A percentile compares a stretch with the other conserved stretches of the same genome.
Evolutionary conservation across 2,329 filamentous ascomycete species (phyloP).

Genomic region (Penicillium olsonii): DNA sequence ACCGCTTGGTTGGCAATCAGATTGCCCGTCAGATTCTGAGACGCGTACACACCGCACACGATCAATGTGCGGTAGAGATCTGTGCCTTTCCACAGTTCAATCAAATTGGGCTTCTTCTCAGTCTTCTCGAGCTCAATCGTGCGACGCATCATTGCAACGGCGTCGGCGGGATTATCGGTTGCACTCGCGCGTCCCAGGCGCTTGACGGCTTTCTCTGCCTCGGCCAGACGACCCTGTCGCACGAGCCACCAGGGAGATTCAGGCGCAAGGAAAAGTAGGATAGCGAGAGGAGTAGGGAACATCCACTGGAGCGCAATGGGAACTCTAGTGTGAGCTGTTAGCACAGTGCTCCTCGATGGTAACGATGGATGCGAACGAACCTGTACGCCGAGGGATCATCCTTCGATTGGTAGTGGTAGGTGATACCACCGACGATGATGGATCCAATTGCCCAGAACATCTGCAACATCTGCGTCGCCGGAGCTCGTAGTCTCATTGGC

Average conservation of each 20-base stretch:
- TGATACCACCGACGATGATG: constrained; percentile 62
- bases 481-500: constrained; percentile 58
- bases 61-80: constrained; percentile 58
- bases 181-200: constrained; percentile 51
- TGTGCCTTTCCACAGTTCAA: constrained; percentile 58
- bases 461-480: constrained; percentile 63
- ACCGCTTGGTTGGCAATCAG: constrained; percentile 64
- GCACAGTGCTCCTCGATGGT: constrained; percentile 25
- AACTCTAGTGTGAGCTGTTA: constrained; percentile 45
- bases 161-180: constrained; percentile 43
- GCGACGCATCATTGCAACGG: constrained; percentile 62
- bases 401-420: constrained; percentile 54
- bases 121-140: constrained; percentile 57
- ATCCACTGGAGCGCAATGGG: constrained; percentile 62
- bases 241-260: constrained; percentile 57
- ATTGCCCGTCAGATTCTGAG: constrained; percentile 63
- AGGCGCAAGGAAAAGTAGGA: constrained; percentile 55
- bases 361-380: constrained; percentile 37
- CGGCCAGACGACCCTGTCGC: constrained; percentile 49
- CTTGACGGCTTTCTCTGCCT: constrained; percentile 49
- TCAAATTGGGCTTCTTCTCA: constrained; percentile 48
- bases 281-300: constrained; percentile 57
- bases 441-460: constrained; percentile 66
- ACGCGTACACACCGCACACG: constrained; percentile 59
- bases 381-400: constrained; percentile 41